Evolutionary conservation across 306 rosid species (phyloP).

Genomic region (Cucumis sativus): DNA sequence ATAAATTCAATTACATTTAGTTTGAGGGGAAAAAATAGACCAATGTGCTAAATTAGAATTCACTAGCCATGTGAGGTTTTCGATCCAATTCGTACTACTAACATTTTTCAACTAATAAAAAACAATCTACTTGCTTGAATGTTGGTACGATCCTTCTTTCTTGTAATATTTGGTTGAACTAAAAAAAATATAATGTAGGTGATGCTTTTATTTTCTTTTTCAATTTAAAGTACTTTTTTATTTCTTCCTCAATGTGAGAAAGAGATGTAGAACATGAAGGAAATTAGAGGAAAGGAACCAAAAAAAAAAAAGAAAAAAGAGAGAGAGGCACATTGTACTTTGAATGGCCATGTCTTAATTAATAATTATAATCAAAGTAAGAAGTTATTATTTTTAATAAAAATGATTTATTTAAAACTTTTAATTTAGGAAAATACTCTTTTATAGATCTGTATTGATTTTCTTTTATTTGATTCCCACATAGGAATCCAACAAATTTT

Average conservation of each 20-base stretch:
- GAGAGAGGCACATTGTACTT: background rate
- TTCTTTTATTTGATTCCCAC: background rate
- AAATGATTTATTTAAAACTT: too few relatives aligned
- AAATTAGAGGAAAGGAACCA: background rate
- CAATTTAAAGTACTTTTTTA: background rate
- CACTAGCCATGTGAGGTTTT: background rate
- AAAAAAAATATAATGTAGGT: background rate
- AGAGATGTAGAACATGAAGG: background rate
- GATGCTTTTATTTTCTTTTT: background rate
- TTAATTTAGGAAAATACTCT: background rate
- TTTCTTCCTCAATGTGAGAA: background rate
- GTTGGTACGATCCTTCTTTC: background rate
- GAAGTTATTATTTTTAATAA: too few relatives aligned
- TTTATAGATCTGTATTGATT: background rate
- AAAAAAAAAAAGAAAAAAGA: background rate
- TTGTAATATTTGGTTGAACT: background rate
- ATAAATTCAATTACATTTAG: background rate
- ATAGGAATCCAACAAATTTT: conserved; percentile 1
- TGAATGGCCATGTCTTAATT: background rate
- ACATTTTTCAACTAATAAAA: background rate
- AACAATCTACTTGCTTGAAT: background rate
- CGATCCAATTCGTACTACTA: background rate
- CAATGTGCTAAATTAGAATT: background rate
- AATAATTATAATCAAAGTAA: too few relatives aligned
- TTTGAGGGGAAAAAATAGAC: background rate